Evolutionary conservation across 2,329 filamentous ascomycete species (phyloP), one percentile per base, ranked within the genome.

Genomic region (Talaromyces sp.): DNA sequence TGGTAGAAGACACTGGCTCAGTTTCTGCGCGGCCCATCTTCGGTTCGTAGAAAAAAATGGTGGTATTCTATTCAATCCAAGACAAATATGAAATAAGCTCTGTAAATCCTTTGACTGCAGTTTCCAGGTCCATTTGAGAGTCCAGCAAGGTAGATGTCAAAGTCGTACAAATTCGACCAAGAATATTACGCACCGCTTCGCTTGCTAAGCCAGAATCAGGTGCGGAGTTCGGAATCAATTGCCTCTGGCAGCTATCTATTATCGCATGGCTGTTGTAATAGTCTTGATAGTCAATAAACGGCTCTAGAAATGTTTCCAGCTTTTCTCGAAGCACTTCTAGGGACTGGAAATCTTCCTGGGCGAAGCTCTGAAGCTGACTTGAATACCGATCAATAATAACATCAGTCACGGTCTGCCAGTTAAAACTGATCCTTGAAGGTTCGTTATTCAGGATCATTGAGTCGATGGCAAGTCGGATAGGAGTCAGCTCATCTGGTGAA

Each of bases 81-180:
- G 33, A 42, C 13, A 67, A 33, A 42, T 65, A 61, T 11, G 55
- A 51, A 13, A 62, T 27, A n/a, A 67, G 49, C 11, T 49, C 33
- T 5, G 28, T 11, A 42, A 60, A 54, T 7, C 4, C 11, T 8
- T 8, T 3, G 5, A 27, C 32, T 10, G 30, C 58, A 22, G n/a
- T 25, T 13, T 60, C 30, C 42, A 53, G 11, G 22, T 60, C 22
- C 22, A 36, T 32, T 25, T 60, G 49, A 4, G 67, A 27, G 32
- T 78, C 75, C 22, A 69, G 6, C 30, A 55, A 25, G 19, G 36
- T 33, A 9, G 17, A 19, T 11, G 30, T 25, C 15, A 55, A 36
- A 17, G 53, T n/a, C 9, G 27, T 13, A 39, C 30, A 55, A n/a
- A 55, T 28, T 13, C 7, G 53, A 36, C 2, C 13, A 27, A 30